Conservation (phyloP, 352 stramenopile species). For the Pythium grandisporangium region DNA sequence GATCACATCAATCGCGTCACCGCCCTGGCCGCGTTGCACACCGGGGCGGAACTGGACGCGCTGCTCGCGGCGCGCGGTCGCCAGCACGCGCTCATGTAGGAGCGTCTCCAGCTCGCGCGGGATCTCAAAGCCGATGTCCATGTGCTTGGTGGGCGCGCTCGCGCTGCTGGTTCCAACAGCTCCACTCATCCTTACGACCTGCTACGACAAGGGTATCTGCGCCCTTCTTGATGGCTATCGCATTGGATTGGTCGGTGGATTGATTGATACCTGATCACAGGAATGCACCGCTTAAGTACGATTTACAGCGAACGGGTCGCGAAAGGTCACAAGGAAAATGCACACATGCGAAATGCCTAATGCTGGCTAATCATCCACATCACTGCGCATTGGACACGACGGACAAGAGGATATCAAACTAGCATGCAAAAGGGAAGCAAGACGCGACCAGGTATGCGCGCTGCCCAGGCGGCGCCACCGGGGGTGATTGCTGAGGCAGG, state of each 20-base stretch:
- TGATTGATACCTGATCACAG: too few species aligned
- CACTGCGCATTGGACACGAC: too few species aligned
- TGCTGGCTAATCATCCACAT: too few species aligned
- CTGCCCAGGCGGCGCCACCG: neutral
- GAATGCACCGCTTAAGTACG: too few species aligned
- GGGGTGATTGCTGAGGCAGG: conserved; percentile 25
- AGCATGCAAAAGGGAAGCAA: conserved; percentile 10
- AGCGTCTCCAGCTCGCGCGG: conserved; percentile 35
- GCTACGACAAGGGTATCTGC: too few species aligned
- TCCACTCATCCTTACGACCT: too few species aligned
- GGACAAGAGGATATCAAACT: too few species aligned
- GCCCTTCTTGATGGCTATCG: too few species aligned
- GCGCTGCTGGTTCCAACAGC: too few species aligned
- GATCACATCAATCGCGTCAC: conserved; percentile 26
- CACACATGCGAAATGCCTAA: too few species aligned
- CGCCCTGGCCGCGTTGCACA: conserved; percentile 16
- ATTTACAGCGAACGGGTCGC: conserved; percentile 1
- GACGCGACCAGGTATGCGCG: conserved; percentile 1
- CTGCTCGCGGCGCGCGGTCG: conserved; percentile 12
- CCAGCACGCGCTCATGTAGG: conserved; percentile 33
- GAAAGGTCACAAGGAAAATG: conserved; percentile 13
- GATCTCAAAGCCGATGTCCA: conserved; percentile 49
- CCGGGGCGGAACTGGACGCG: conserved; percentile 37
- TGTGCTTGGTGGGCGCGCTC: conserved; percentile 1
- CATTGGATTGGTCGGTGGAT: too few species aligned